A percentile compares a stretch with the other conserved stretches of the same genome.
These are phyloP conservation scores for Chaetothyriales sp. DNA, from an alignment of 2,329 filamentous ascomycete species.

Conservation along the genomic window DNA sequence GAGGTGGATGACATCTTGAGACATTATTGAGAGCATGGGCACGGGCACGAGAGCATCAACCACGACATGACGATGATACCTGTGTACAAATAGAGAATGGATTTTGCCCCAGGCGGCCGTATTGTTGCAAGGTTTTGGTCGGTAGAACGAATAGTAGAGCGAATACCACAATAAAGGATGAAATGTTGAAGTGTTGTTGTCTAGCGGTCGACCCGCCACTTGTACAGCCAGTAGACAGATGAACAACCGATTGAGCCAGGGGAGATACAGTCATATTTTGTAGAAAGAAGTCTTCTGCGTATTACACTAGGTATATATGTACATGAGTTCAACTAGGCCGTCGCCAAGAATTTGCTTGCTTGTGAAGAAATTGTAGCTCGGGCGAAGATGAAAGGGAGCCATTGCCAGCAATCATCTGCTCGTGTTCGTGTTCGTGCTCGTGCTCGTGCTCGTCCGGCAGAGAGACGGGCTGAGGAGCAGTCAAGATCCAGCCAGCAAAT, in stretches of 20 bases:
- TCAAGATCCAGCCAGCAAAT: neutral
- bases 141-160: too few species aligned
- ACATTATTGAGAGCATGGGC: conserved; percentile 11
- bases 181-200: too few species aligned
- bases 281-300: neutral
- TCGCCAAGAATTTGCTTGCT: neutral
- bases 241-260: too few species aligned
- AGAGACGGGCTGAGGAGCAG: neutral
- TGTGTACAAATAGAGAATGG: neutral
- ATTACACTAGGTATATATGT: neutral
- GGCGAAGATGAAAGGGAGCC: too few species aligned
- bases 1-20: conserved; percentile 15
- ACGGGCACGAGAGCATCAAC: neutral
- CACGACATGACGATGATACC: neutral
- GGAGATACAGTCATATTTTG: neutral
- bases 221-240: too few species aligned
- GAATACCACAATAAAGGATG: too few species aligned
- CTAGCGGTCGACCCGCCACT: too few species aligned
- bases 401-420: neutral
- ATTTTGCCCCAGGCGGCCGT: neutral
- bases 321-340: neutral
- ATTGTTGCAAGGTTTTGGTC: too few species aligned
- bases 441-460: neutral
- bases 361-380: neutral
- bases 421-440: too few species aligned